Percentiles rank a stretch among this genome's conserved stretches.
Conservation (phyloP, 2,329 filamentous ascomycete species). For the Alternaria ventricosa region DNA sequence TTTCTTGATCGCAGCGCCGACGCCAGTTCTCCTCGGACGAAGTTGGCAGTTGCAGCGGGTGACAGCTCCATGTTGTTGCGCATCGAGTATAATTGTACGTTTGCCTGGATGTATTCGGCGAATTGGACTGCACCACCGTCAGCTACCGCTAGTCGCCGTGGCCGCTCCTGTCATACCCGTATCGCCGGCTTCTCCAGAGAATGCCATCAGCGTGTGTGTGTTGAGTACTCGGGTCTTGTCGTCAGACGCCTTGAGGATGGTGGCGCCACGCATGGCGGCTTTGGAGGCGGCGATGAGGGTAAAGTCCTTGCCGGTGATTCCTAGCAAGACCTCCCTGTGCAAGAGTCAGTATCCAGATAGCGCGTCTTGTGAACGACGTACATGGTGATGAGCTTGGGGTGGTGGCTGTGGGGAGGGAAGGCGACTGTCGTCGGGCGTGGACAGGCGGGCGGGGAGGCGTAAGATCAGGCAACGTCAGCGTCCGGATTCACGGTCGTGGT, state of each 20-base stretch:
- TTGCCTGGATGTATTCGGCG: conserved; percentile 98
- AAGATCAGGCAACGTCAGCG: not conserved
- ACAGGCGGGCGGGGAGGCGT: not conserved
- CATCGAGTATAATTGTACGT: conserved; percentile 98
- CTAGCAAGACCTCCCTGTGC: conserved; percentile 91
- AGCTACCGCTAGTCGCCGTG: conserved; percentile 1
- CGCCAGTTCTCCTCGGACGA: conserved; percentile 92
- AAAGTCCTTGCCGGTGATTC: conserved; percentile 99
- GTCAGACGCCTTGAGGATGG: conserved; percentile 91
- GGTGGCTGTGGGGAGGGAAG: conserved; percentile 8
- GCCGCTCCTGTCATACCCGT: conserved; percentile 68
- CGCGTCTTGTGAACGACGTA: conserved; percentile 21
- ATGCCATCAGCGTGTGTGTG: conserved; percentile 93
- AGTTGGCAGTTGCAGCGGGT: conserved; percentile 86
- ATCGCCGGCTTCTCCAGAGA: conserved; percentile 94
- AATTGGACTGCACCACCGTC: conserved; percentile 77
- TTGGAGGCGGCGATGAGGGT: conserved; percentile 97
- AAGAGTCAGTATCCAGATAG: conserved; percentile 23
- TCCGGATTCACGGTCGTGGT: not conserved
- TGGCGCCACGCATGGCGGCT: conserved; percentile 96
- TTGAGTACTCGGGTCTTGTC: conserved; percentile 96
- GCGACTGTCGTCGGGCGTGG: not conserved
- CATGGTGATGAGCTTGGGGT: conserved; percentile 37
- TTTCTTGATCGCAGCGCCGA: conserved; percentile 87
- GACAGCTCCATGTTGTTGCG: conserved; percentile 93